phyloP scores from a whole-genome alignment of 768 basidiomycete species.

The Lactarius psammicola region DNA sequence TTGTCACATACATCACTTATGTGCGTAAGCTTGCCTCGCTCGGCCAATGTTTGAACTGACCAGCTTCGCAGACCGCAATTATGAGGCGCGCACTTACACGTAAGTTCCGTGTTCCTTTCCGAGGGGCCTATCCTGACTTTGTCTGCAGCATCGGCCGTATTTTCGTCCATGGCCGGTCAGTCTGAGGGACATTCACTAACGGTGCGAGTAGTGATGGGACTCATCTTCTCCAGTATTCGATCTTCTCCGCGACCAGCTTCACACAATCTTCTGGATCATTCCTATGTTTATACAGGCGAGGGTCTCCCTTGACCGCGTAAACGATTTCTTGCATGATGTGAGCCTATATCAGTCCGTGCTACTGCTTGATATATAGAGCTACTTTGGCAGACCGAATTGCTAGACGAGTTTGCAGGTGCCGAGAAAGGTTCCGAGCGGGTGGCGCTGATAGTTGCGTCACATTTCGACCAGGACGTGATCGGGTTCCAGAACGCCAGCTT shows the following conservation, averaged over 20 bases:
- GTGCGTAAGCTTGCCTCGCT: slow-evolving; percentile 4
- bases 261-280: slow-evolving; percentile 30
- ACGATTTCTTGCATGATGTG: slow-evolving; percentile 41
- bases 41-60: too few species aligned
- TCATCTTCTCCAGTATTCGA: slow-evolving; percentile 40
- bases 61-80: too few species aligned
- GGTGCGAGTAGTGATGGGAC: background rate
- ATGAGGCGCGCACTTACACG: too few species aligned
- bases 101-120: too few species aligned
- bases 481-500: slow-evolving; percentile 57
- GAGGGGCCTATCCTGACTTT: background rate
- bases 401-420: slow-evolving; percentile 33
- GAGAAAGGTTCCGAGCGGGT: slow-evolving; percentile 20
- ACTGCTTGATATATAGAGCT: background rate
- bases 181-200: background rate
- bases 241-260: slow-evolving; percentile 37
- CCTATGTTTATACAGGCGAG: slow-evolving; percentile 34
- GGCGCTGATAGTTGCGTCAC: slow-evolving; percentile 24
- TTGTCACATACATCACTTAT: slow-evolving; percentile 39
- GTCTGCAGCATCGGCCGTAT: slow-evolving; percentile 32
- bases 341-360: background rate
- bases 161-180: slow-evolving; percentile 34
- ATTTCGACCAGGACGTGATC: slow-evolving; percentile 34
- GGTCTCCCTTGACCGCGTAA: slow-evolving; percentile 43
- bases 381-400: slow-evolving; percentile 35